These are phyloP conservation scores for Camellia lanceoleosa DNA, from an alignment of 148 eudicot genomes.

Conservation along the genomic window DNA sequence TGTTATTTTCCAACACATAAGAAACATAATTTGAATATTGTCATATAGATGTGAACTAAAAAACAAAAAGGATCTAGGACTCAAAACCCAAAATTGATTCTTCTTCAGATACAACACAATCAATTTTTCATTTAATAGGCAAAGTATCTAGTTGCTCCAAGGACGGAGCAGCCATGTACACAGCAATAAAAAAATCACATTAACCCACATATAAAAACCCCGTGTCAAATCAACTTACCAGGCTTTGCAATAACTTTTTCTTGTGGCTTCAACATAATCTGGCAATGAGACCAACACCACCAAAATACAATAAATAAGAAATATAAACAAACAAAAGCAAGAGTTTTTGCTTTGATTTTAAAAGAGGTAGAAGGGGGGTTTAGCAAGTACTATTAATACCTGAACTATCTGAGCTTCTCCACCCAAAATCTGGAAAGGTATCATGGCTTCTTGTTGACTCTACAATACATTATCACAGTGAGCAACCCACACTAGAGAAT, in stretches of 20 bases:
- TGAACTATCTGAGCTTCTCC: slow-evolving; percentile 99
- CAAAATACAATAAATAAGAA: background rate
- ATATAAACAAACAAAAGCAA: background rate
- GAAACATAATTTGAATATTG: background rate
- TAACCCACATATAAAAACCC: background rate
- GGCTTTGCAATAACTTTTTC: slow-evolving; percentile 81
- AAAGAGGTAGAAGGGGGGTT: too few relatives aligned
- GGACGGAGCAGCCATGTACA: background rate
- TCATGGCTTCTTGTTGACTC: slow-evolving; percentile 92
- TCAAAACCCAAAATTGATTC: background rate
- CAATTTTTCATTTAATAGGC: background rate
- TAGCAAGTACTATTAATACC: slow-evolving; percentile 35
- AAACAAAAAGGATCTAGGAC: background rate
- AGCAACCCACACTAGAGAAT: slow-evolving; percentile 6
- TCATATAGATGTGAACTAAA: background rate
- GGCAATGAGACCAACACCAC: slow-evolving; percentile 21
- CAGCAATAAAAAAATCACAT: background rate
- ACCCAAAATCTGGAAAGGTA: slow-evolving; percentile 91
- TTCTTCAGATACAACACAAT: background rate
- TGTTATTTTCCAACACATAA: slow-evolving; percentile 1
- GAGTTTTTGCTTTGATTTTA: background rate
- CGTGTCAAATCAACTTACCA: slow-evolving; percentile 41
- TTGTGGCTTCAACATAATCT: slow-evolving; percentile 95
- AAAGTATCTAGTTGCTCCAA: background rate
- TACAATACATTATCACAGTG: slow-evolving; percentile 25